A percentile compares a stretch with the other conserved stretches of the same genome.
Conservation (phyloP, 306 rosid genomes). For the Fagus crenata region DNA sequence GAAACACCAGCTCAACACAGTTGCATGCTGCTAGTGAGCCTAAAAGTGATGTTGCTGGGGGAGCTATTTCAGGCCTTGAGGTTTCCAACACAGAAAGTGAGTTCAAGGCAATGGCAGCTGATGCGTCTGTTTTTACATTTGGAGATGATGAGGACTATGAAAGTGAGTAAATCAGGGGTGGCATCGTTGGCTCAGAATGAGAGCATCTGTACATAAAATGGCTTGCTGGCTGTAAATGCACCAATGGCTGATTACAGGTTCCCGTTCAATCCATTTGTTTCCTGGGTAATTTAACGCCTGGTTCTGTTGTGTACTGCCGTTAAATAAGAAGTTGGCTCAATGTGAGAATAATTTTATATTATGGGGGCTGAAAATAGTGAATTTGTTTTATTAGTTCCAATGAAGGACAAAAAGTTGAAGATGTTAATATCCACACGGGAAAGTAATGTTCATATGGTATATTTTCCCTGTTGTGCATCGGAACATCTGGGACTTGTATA, state of each 20-base stretch:
- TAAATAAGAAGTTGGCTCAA: constrained; percentile 7
- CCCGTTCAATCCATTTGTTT: constrained; percentile 39
- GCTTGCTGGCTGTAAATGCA: constrained; percentile 31
- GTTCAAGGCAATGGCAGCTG: constrained; percentile 99
- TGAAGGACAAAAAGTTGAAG: background rate
- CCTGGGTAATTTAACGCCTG: constrained; percentile 36
- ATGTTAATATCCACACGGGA: background rate
- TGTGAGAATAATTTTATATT: constrained; percentile 6
- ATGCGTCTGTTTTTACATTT: constrained; percentile 92
- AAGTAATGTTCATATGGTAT: background rate
- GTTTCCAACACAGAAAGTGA: constrained; percentile 71
- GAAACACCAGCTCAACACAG: constrained; percentile 42
- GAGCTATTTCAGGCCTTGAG: constrained; percentile 39
- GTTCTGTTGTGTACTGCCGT: constrained; percentile 9
- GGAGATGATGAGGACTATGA: constrained; percentile 97
- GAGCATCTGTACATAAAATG: constrained; percentile 62
- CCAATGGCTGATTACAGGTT: constrained; percentile 19
- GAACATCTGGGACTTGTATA: too few species aligned
- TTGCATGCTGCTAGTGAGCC: constrained; percentile 37
- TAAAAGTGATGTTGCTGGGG: constrained; percentile 45
- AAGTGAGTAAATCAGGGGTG: constrained; percentile 57
- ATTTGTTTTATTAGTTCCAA: background rate
- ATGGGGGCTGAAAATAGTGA: background rate
- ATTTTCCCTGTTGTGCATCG: background rate
- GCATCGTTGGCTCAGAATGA: constrained; percentile 8